A percentile compares a stretch with the other conserved stretches of the same genome.
These are phyloP conservation scores for sorghum (Sorghum bicolor) DNA, from an alignment of 176 grass and related monocot genomes.

Conservation along the genomic window Sorghum_bicolor_NCBIv3 NC_012870.2:20222001-20222500, in stretches of 20 bases:
- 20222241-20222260: not conserved
- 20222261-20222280: slow-evolving; percentile 46
- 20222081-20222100: slow-evolving; percentile 11
- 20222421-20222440: not conserved
- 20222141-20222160: not conserved
- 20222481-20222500: not conserved
- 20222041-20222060: slow-evolving; percentile 6
- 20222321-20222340: not conserved
- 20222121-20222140: slow-evolving; percentile 34
- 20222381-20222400: too few relatives aligned
- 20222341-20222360: not conserved
- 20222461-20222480: not conserved
- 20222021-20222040: not conserved
- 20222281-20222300: slow-evolving; percentile 25
- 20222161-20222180: not conserved
- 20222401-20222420: not conserved
- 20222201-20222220: slow-evolving; percentile 4
- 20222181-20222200: not conserved
- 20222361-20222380: too few relatives aligned
- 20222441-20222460: not conserved
- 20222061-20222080: slow-evolving; percentile 25
- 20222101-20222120: slow-evolving; percentile 39
- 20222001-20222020: not conserved
- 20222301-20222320: slow-evolving; percentile 20
- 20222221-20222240: not conserved